Conservation (phyloP, 176 grass and related monocot species). For the Zoysia japonica region DNA sequence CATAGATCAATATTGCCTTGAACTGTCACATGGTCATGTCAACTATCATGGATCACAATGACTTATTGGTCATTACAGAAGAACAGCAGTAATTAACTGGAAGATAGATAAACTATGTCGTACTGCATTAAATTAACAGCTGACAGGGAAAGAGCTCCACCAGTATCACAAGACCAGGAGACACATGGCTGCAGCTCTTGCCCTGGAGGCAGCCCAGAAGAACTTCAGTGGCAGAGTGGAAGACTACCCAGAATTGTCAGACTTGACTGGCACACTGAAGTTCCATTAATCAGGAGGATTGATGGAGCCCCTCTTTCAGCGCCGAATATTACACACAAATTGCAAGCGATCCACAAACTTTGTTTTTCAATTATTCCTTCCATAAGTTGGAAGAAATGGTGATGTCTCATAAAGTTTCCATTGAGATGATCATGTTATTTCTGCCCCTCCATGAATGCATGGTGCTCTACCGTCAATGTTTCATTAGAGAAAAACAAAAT, state of each 20-base stretch:
- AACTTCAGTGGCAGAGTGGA: slow-evolving; percentile 24
- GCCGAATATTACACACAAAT: slow-evolving; percentile 30
- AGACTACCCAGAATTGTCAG: slow-evolving; percentile 20
- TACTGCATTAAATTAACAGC: slow-evolving; percentile 49
- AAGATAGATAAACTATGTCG: slow-evolving; percentile 34
- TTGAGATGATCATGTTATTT: slow-evolving; percentile 35
- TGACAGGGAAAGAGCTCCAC: slow-evolving; percentile 64
- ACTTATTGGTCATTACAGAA: slow-evolving; percentile 22
- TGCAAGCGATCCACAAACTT: slow-evolving; percentile 42
- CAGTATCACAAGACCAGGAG: slow-evolving; percentile 53
- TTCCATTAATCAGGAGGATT: slow-evolving; percentile 19
- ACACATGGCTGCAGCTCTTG: slow-evolving; percentile 42
- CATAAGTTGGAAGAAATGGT: slow-evolving; percentile 32
- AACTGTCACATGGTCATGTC: slow-evolving; percentile 41
- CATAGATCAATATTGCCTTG: slow-evolving; percentile 34
- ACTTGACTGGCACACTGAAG: slow-evolving; percentile 15
- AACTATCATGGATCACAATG: slow-evolving; percentile 44
- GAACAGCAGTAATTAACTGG: slow-evolving; percentile 37
- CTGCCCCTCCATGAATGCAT: slow-evolving; percentile 26
- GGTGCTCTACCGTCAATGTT: slow-evolving; percentile 20
- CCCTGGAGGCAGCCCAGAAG: slow-evolving; percentile 44
- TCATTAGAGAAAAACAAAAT: slow-evolving; percentile 28
- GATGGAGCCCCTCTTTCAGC: slow-evolving; percentile 16
- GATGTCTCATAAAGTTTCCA: slow-evolving; percentile 27
- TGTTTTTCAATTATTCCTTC: slow-evolving; percentile 29